A percentile compares a stretch with the other conserved stretches of the same genome.
Evolutionary conservation across 164 flowering plant species (phyloP).

Genomic region (Cinnamomum chago): DNA sequence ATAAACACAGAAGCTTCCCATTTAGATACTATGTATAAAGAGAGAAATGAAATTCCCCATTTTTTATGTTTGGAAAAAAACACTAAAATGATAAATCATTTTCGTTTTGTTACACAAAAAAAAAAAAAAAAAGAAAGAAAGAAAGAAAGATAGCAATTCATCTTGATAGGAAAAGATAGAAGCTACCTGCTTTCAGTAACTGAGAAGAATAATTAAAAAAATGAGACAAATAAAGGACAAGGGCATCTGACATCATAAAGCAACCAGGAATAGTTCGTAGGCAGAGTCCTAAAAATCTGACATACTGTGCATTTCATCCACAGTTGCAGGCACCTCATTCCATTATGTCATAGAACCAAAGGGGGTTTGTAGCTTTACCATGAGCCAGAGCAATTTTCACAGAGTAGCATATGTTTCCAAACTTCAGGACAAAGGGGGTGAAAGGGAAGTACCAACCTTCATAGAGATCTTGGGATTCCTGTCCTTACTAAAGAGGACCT

Average conservation of each 20-base stretch:
- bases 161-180: neutral
- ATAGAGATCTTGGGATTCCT: constrained; percentile 71
- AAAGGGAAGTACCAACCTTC: constrained; percentile 48
- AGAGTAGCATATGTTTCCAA: neutral
- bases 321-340: neutral
- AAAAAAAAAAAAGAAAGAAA: too few relatives aligned
- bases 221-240: neutral
- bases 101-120: too few relatives aligned
- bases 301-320: neutral
- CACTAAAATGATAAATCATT: neutral
- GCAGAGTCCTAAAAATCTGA: neutral
- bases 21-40: neutral
- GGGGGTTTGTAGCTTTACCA: neutral
- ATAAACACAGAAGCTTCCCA: too few relatives aligned
- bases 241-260: neutral
- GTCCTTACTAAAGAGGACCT: constrained; percentile 44
- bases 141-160: neutral
- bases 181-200: neutral
- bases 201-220: neutral
- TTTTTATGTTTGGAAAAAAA: too few relatives aligned
- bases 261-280: neutral
- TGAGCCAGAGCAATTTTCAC: neutral
- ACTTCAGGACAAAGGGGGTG: neutral
- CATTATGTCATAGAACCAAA: neutral
- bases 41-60: neutral